Percentiles rank a stretch among this genome's conserved stretches.
Conservation (phyloP, 2,329 filamentous ascomycete genomes). For the Fusarium sp. region DNA sequence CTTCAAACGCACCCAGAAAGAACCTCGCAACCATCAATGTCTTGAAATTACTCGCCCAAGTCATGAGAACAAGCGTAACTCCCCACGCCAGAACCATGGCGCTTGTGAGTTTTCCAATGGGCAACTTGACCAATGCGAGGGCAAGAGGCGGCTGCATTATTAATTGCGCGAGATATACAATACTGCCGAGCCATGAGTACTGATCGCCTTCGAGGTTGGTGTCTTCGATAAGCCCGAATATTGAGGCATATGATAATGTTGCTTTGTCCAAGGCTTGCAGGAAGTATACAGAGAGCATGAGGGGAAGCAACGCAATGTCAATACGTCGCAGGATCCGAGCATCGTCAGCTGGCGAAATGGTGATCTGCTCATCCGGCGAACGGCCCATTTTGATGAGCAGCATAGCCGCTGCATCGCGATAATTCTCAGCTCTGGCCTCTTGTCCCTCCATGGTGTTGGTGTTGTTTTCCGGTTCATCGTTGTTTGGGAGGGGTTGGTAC, state of each 20-base stretch:
- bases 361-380: slow-evolving; percentile 46
- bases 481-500: slow-evolving; percentile 39
- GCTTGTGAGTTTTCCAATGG: slow-evolving; percentile 68
- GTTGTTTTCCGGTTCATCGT: slow-evolving; percentile 26
- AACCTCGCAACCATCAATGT: slow-evolving; percentile 62
- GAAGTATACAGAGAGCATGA: slow-evolving; percentile 69
- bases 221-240: slow-evolving; percentile 70
- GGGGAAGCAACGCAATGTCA: slow-evolving; percentile 52
- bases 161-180: slow-evolving; percentile 68
- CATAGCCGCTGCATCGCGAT: slow-evolving; percentile 57
- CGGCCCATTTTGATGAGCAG: slow-evolving; percentile 53
- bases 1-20: slow-evolving; percentile 67
- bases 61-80: slow-evolving; percentile 59
- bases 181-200: slow-evolving; percentile 69
- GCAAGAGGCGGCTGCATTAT: slow-evolving; percentile 66
- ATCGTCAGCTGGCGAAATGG: slow-evolving; percentile 47
- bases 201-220: slow-evolving; percentile 65
- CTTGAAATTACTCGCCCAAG: slow-evolving; percentile 59
- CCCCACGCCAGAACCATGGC: slow-evolving; percentile 66
- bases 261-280: slow-evolving; percentile 71
- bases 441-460: slow-evolving; percentile 8
- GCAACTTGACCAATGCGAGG: slow-evolving; percentile 67
- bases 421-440: neutral
- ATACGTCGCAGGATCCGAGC: slow-evolving; percentile 50
- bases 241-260: slow-evolving; percentile 67